phyloP scores from a whole-genome alignment of 2,329 filamentous ascomycete genomes.

The Aspergillus latus region DNA sequence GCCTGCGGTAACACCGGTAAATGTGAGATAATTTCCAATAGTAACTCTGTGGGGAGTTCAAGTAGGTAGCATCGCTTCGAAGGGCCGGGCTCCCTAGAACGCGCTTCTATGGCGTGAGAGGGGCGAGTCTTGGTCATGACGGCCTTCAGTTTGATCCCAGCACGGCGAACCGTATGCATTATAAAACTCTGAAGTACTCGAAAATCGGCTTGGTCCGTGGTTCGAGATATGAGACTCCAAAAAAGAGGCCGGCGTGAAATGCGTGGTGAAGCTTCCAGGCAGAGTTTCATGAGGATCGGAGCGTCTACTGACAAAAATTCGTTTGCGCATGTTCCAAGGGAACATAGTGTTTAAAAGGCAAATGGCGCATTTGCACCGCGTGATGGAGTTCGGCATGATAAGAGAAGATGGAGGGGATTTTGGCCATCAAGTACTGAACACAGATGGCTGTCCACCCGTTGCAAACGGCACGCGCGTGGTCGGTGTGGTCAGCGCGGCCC shows the following conservation, averaged over 20 bases:
- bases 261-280: conserved; percentile 3
- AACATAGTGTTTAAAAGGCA: conserved; percentile 27
- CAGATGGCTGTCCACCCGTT: conserved; percentile 17
- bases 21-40: conserved; percentile 39
- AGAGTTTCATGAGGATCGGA: conserved; percentile 17
- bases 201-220: conserved; percentile 20
- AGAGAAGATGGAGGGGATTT: conserved; percentile 24
- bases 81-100: conserved; percentile 19
- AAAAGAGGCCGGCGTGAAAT: conserved; percentile 12
- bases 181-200: conserved; percentile 23
- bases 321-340: conserved; percentile 17
- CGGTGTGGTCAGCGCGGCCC: too few species aligned
- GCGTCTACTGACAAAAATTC: conserved; percentile 14
- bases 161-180: conserved; percentile 31
- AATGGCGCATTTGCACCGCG: conserved; percentile 23
- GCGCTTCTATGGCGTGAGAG: conserved; percentile 20
- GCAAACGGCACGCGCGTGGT: conserved; percentile 29
- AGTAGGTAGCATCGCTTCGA: conserved; percentile 32
- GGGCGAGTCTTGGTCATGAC: conserved; percentile 32
- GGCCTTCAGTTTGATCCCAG: conserved; percentile 31
- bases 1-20: conserved; percentile 36
- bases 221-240: conserved; percentile 1
- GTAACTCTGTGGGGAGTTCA: conserved; percentile 40
- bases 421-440: conserved; percentile 31
- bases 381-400: conserved; percentile 24